Conservation (phyloP, 1,139 yeast genomes). For the Pichia sp. region DNA sequence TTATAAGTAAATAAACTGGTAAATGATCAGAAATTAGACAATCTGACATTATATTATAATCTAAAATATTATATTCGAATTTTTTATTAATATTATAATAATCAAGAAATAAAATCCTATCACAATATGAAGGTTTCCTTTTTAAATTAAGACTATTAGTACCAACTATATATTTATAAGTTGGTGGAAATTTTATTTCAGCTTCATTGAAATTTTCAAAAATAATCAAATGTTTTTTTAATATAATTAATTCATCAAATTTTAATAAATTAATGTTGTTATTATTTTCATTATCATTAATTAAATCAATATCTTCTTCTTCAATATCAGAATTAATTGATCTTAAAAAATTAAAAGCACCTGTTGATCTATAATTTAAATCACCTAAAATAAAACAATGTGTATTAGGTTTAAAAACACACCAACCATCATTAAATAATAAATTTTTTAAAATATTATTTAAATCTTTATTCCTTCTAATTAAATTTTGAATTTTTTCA, state of each 20-base stretch:
- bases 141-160: constrained; percentile 48
- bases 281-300: neutral
- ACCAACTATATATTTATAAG: constrained; percentile 59
- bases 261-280: constrained; percentile 4
- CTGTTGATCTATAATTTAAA: constrained; percentile 62
- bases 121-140: constrained; percentile 86
- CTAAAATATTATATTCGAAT: constrained; percentile 7
- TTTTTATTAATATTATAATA: constrained; percentile 28
- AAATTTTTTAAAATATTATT: constrained; percentile 45
- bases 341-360: constrained; percentile 3
- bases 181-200: constrained; percentile 57
- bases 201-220: constrained; percentile 64
- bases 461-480: constrained; percentile 49
- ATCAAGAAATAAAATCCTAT: constrained; percentile 58
- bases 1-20: constrained; percentile 41
- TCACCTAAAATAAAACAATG: constrained; percentile 80
- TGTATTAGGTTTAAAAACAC: constrained; percentile 45
- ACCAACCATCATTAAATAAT: constrained; percentile 55
- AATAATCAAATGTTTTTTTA: constrained; percentile 39
- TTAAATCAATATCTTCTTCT: neutral
- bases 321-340: neutral
- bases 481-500: constrained; percentile 51
- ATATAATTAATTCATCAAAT: constrained; percentile 55
- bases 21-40: constrained; percentile 39
- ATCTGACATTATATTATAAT: constrained; percentile 43